A percentile compares a stretch with the other conserved stretches of the same genome.
Conservation (phyloP, 768 basidiomycete species). For the Termitomyces sp. region DNA sequence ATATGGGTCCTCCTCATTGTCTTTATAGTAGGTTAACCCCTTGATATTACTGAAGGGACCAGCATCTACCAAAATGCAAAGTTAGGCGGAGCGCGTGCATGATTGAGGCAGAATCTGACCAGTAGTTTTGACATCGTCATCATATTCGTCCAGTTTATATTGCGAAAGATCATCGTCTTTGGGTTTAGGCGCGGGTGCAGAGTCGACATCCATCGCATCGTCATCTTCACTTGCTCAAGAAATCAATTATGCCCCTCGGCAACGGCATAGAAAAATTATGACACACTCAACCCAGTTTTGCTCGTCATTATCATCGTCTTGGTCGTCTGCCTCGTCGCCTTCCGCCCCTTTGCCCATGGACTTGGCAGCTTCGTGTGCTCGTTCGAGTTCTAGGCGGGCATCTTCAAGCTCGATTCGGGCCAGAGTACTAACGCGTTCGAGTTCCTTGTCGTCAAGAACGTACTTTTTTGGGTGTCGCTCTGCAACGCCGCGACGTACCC, state of each 20-base stretch:
- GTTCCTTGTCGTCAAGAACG: conserved; percentile 84
- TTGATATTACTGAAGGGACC: conserved; percentile 96
- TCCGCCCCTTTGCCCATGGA: conserved; percentile 67
- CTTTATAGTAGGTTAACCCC: conserved; percentile 86
- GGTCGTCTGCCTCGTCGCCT: conserved; percentile 63
- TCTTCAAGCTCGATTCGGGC: conserved; percentile 88
- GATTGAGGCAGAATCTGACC: conserved; percentile 22
- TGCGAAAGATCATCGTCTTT: conserved; percentile 69
- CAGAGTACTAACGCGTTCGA: conserved; percentile 84
- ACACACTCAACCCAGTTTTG: conserved; percentile 89
- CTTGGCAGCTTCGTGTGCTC: conserved; percentile 72
- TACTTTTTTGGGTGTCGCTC: conserved; percentile 80
- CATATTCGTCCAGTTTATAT: conserved; percentile 92
- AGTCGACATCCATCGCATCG: conserved; percentile 64
- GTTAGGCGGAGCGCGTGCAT: conserved; percentile 3
- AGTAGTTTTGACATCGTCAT: conserved; percentile 58
- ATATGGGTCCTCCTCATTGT: conserved; percentile 94
- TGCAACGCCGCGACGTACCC: conserved; percentile 82
- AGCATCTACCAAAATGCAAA: conserved; percentile 34
- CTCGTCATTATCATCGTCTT: conserved; percentile 46
- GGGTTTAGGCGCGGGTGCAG: conserved; percentile 26
- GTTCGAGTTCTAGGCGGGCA: conserved; percentile 80
- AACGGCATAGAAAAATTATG: conserved; percentile 7
- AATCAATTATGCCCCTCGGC: conserved; percentile 5
- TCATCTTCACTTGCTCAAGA: conserved; percentile 30